Conservation (phyloP, 129 eudicot species). For the Kitagawia praeruptora region DNA sequence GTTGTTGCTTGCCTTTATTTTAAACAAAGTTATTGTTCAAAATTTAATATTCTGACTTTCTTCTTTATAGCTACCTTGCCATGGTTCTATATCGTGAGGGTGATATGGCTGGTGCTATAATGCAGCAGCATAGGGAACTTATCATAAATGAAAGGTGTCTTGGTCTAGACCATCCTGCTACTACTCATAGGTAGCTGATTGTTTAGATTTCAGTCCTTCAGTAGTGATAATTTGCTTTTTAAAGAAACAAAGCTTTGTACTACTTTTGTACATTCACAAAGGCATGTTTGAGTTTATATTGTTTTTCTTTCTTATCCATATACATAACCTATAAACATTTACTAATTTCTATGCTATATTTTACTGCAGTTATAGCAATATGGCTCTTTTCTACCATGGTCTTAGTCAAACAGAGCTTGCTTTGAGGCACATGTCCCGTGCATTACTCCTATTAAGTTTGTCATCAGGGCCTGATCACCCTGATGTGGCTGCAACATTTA, state of each 20-base stretch:
- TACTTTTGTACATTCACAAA: background rate
- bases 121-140: conserved; percentile 94
- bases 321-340: background rate
- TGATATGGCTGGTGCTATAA: conserved; percentile 92
- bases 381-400: conserved; percentile 96
- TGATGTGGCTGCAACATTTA: conserved; percentile 96
- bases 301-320: background rate
- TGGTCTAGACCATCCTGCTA: conserved; percentile 92
- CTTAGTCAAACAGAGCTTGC: conserved; percentile 95
- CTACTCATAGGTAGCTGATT: conserved; percentile 73
- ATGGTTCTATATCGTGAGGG: conserved; percentile 97
- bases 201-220: background rate
- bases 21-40: background rate
- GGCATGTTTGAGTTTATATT: background rate
- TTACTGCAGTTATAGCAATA: conserved; percentile 81
- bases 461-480: conserved; percentile 99
- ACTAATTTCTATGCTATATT: background rate
- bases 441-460: conserved; percentile 64
- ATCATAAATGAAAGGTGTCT: conserved; percentile 86
- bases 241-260: background rate
- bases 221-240: background rate
- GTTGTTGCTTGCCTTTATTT: background rate
- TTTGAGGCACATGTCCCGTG: conserved; percentile 88
- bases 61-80: conserved; percentile 62
- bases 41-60: background rate